A percentile compares a stretch with the other conserved stretches of the same genome.
These are phyloP conservation scores for Knufia fluminis DNA, from an alignment of 2,329 filamentous ascomycete species.

Conservation along the genomic window DNA sequence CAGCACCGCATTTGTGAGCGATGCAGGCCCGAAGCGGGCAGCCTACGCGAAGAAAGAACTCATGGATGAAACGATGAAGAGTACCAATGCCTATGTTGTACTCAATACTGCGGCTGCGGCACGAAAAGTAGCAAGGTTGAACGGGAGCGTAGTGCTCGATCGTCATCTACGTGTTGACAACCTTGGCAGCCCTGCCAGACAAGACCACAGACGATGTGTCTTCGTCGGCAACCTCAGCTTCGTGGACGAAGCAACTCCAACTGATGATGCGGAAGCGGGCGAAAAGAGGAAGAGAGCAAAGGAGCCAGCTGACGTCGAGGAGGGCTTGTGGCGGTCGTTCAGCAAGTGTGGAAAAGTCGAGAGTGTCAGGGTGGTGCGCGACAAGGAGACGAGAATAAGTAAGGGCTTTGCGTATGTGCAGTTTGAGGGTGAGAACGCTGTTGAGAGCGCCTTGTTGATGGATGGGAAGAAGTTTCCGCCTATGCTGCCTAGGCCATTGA, in stretches of 20 bases:
- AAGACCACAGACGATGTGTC: constrained; percentile 80
- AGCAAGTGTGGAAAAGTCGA: constrained; percentile 72
- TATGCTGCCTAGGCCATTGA: constrained; percentile 78
- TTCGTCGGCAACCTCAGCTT: constrained; percentile 97
- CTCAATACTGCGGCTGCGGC: constrained; percentile 69
- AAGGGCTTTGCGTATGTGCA: constrained; percentile 98
- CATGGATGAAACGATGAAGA: constrained; percentile 84
- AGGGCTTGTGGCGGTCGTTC: constrained; percentile 83
- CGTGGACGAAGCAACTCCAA: constrained; percentile 76
- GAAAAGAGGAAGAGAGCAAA: constrained; percentile 60
- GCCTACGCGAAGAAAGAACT: constrained; percentile 84
- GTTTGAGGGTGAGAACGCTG: constrained; percentile 78
- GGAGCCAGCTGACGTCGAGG: constrained; percentile 74
- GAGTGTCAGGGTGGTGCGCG: constrained; percentile 84
- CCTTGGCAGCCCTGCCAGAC: constrained; percentile 73
- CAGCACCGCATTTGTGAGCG: constrained; percentile 74
- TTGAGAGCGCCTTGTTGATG: constrained; percentile 81
- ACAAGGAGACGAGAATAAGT: constrained; percentile 80
- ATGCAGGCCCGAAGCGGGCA: constrained; percentile 79
- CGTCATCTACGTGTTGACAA: constrained; percentile 86
- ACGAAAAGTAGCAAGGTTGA: constrained; percentile 68
- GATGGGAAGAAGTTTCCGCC: constrained; percentile 90
- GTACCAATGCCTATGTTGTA: constrained; percentile 88
- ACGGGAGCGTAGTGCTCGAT: constrained; percentile 73
- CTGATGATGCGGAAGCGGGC: constrained; percentile 50